Conservation (phyloP, 352 stramenopile genomes). For the Phytopythium montanum region DNA sequence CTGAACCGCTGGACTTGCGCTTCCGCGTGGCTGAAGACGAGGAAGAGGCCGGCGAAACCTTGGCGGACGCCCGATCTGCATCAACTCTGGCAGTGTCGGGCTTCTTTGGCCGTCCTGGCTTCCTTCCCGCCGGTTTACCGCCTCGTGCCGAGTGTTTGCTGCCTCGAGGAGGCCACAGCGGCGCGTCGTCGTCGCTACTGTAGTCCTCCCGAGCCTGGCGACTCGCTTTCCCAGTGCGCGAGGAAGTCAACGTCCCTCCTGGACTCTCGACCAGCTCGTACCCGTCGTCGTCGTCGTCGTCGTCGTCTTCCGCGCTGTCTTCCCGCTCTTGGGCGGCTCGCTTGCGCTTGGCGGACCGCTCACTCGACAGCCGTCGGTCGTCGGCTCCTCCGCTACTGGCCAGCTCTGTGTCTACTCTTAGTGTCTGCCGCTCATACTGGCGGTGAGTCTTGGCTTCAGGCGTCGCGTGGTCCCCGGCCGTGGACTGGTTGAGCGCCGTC, state of each 20-base stretch:
- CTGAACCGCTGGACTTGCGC: conserved; percentile 1
- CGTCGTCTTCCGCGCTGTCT: conserved; percentile 16
- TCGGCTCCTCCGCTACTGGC: not conserved
- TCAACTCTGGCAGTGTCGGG: not conserved
- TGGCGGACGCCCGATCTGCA: not conserved
- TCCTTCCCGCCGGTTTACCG: not conserved
- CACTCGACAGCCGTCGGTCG: not conserved
- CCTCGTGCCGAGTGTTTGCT: conserved; percentile 7
- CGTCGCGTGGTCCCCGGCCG: conserved; percentile 2
- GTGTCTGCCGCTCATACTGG: not conserved
- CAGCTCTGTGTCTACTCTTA: not conserved
- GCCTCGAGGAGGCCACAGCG: not conserved
- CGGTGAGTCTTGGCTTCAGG: not conserved
- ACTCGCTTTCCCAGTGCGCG: not conserved
- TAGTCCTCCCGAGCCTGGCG: conserved; percentile 1
- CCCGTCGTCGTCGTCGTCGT: conserved; percentile 8
- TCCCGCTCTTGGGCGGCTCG: not conserved
- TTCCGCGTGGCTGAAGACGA: conserved; percentile 3
- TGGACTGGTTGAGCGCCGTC: conserved; percentile 49
- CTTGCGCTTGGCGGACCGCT: conserved; percentile 5
- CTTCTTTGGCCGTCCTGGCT: not conserved
- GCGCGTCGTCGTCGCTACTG: conserved; percentile 3
- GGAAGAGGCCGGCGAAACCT: not conserved
- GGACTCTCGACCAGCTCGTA: conserved; percentile 7
- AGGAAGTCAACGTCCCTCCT: not conserved